A percentile compares a stretch with the other conserved stretches of the same genome.
phyloP scores from a whole-genome alignment of 2,329 filamentous ascomycete genomes.

The Aureobasidium sp. region DNA sequence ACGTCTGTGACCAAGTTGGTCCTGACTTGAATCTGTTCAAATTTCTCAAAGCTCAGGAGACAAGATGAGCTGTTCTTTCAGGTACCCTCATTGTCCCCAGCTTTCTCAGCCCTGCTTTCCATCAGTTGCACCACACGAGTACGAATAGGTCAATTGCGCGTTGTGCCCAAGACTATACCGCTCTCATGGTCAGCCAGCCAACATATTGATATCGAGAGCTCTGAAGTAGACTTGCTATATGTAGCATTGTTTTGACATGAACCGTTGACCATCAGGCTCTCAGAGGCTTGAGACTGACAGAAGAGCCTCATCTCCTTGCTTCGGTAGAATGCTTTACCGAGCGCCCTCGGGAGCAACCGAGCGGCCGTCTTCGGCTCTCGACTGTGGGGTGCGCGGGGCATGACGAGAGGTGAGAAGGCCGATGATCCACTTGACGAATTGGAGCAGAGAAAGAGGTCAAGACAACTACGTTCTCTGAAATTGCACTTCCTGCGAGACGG shows the following conservation, averaged over 20 bases:
- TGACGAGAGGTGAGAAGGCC: constrained; percentile 10
- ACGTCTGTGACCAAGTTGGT: not conserved
- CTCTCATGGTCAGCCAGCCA: too few species aligned
- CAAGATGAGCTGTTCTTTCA: not conserved
- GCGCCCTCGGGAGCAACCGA: not conserved
- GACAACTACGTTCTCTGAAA: not conserved
- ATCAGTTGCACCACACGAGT: not conserved
- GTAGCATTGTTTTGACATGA: not conserved
- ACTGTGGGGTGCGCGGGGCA: constrained; percentile 8
- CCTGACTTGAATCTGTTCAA: not conserved
- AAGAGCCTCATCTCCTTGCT: not conserved
- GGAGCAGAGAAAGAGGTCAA: constrained; percentile 4
- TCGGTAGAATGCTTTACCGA: not conserved
- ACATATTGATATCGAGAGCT: too few species aligned
- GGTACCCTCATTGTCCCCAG: not conserved
- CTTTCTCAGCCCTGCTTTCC: not conserved
- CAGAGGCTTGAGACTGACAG: not conserved
- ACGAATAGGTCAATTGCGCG: not conserved
- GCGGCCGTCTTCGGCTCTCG: not conserved
- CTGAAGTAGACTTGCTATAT: not conserved
- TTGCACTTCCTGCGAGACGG: not conserved
- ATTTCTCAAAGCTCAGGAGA: not conserved
- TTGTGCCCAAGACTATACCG: not conserved
- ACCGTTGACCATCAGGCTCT: too few species aligned
- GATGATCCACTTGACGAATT: constrained; percentile 10